Percentiles rank a stretch among this genome's conserved stretches.
Evolutionary conservation across 2,329 filamentous ascomycete species (phyloP).

Genomic region (Cladophialophora immunda): DNA sequence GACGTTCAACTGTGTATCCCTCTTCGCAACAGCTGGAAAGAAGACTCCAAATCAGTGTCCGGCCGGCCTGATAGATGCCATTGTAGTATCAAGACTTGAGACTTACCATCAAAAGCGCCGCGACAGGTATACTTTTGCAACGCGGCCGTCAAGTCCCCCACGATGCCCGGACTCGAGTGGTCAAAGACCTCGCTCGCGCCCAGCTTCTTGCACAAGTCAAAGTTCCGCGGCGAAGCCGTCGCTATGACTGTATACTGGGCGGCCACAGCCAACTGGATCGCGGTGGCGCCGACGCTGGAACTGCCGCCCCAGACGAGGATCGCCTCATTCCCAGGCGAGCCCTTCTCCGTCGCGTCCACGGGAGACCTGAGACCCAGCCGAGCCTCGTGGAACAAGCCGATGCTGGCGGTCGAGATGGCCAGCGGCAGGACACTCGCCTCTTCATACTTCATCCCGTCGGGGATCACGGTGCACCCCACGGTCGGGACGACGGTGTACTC

Average conservation of each 20-base stretch:
- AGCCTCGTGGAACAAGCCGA: conserved; percentile 44
- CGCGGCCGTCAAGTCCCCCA: conserved; percentile 36
- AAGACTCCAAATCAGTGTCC: neutral
- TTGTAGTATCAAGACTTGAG: no score
- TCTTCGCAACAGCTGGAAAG: conserved; percentile 25
- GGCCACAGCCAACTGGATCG: conserved; percentile 54
- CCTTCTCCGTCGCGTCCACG: neutral
- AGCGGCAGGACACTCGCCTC: conserved; percentile 46
- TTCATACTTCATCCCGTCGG: conserved; percentile 43
- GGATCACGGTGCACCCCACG: conserved; percentile 42
- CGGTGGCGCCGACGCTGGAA: conserved; percentile 55
- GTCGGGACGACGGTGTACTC: conserved; percentile 42
- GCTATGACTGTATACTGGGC: conserved; percentile 52
- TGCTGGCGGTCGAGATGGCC: conserved; percentile 45
- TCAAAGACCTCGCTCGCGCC: conserved; percentile 57
- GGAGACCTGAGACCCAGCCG: conserved; percentile 37
- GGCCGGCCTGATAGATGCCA: neutral
- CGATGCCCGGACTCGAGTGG: conserved; percentile 46
- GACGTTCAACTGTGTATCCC: conserved; percentile 32
- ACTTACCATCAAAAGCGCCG: conserved; percentile 37
- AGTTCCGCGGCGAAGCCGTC: conserved; percentile 53
- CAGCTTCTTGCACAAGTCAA: conserved; percentile 53
- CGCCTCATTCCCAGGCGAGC: conserved; percentile 32
- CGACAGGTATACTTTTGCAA: conserved; percentile 21
- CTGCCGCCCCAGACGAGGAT: conserved; percentile 64